Evolutionary conservation across 345 rosid genomes (phyloP), one percentile per base, ranked within the genome.

Genomic region (Salix purpurea): DNA sequence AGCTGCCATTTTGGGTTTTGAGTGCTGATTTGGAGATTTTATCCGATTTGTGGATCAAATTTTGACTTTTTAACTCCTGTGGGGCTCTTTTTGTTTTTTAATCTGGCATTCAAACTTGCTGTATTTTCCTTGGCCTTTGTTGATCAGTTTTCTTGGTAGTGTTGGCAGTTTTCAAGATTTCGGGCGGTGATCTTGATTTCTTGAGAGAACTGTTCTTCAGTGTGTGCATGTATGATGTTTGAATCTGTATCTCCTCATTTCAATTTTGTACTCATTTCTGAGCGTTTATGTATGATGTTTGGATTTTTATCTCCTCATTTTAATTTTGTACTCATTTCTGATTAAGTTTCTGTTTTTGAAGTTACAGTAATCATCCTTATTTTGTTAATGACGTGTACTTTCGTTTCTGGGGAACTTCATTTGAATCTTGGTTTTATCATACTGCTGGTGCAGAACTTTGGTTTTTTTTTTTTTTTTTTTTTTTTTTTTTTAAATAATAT

Each of bases 1-100:
- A 19, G 50, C 60, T 76, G 39, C 67, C 83, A 80, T 74, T 75
- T 79, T 39, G 28, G n/a, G 52, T 40, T 65, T 39, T 30, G 39
- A 69, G 61, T 61, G 61, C 69, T 73, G 52, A 7, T 73, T 74
- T 74, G 34, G 67, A 60, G 24, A 36, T 48, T 50, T 68, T 36
- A 44, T 46, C 15, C 68, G 24, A 39, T 36, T 72, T 4, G 67
- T 61, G 3, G 32, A 65, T 71, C 16, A 46, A 0, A 42, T 39
- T 68, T 60, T 72, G 36, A 34, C 30, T 37, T 24, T 74, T 60
- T 42, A 42, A 61, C 5, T 44, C 21, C n/a, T 16, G 6, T 9
- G 7, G 61, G 28, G 44, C 24, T 44, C 23, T 36, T 15, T 50
- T 36, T 6, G 28, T 21, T 42, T 39, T 34, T 34, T 54, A 36